Evolutionary conservation across 2,329 filamentous ascomycete genomes (phyloP), one percentile per base, ranked within the genome.

Genomic region (Paecilomyces fulvus): DNA sequence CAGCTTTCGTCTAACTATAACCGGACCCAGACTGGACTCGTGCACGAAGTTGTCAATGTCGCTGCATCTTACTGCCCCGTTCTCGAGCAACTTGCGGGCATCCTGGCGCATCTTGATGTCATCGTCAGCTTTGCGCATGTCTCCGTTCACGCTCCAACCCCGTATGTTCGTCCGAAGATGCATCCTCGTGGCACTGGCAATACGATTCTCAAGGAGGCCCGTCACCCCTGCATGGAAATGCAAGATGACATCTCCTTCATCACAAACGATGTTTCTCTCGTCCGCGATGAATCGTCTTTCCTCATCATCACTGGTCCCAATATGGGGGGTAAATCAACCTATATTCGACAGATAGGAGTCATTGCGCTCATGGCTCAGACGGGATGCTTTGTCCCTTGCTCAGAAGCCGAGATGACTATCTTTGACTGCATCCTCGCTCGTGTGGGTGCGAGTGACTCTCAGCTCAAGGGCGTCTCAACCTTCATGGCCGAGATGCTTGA

Each of bases 401-500:
- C 86, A 2, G 86, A 90, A 69, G 94, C 95, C 12, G 92, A 97
- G 72, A 77, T 99, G 49, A 95, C 90, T 14, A 91, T 99, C 57
- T 99, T 96, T 70, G 94, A 99, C 76, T 94, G 90, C 60, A 96
- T 99, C 59, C 87, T 99, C 43, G 94, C 95, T 0, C 88, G 94
- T 64, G 94, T 99, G 0, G 94, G 95, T 48, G 95, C 94, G 6
- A 94, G 89, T 64, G 95, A 99, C 74, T 95, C 90, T 6, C 94
- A 97, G 73, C 86, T 99, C 60, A 97, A 97, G 75, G 94, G 94
- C 33, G 94, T 99, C 1, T 96, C 90, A 3, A 99, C 94, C 0
- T 99, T 99, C 73, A 99, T 99, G 95, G 94, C 94, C 1, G 94
- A 99, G 76, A 99, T 99, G 94, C 83, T 99, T 21, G 94, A 99